phyloP scores from a whole-genome alignment of 495 filamentous ascomycete species.

The Xylaria bambusicola region DNA sequence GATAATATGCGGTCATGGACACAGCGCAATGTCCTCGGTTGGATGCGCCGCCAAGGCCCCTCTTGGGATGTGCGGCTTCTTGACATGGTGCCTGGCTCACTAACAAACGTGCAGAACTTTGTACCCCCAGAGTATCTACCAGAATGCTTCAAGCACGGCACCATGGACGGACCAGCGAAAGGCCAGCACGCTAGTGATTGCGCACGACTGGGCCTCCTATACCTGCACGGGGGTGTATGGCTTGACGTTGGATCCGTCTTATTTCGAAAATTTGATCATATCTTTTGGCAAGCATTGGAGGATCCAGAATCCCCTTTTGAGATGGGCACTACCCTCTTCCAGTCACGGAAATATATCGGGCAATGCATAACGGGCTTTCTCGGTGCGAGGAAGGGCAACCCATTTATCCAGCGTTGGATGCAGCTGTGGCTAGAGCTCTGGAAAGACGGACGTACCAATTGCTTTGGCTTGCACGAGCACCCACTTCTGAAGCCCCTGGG shows the following conservation, averaged over 20 bases:
- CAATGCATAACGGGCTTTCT: constrained; percentile 36
- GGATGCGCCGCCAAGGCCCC: constrained; percentile 24
- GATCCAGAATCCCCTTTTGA: constrained; percentile 32
- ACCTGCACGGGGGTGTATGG: constrained; percentile 35
- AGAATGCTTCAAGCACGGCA: constrained; percentile 29
- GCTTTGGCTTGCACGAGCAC: constrained; percentile 23
- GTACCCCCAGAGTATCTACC: constrained; percentile 26
- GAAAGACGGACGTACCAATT: constrained; percentile 26
- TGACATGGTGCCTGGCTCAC: constrained; percentile 20
- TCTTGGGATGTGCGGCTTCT: constrained; percentile 23
- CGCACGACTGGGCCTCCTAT: constrained; percentile 32
- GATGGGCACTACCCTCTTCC: constrained; percentile 26
- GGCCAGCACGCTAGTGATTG: constrained; percentile 35
- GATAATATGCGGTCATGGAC: constrained; percentile 23
- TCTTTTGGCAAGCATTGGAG: constrained; percentile 38
- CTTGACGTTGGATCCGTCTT: constrained; percentile 36
- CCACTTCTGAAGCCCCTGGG: constrained; percentile 28
- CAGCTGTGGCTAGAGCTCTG: constrained; percentile 31
- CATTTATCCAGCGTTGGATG: constrained; percentile 36
- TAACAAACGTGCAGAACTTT: constrained; percentile 20
- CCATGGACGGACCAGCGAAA: constrained; percentile 29
- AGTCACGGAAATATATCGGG: constrained; percentile 6
- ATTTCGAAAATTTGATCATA: constrained; percentile 34
- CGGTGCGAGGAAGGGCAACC: constrained; percentile 29
- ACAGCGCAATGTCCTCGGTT: constrained; percentile 30